These are phyloP conservation scores for Wickerhamiella alocasiicola DNA, from an alignment of 805 yeast species.

Conservation along the genomic window DNA sequence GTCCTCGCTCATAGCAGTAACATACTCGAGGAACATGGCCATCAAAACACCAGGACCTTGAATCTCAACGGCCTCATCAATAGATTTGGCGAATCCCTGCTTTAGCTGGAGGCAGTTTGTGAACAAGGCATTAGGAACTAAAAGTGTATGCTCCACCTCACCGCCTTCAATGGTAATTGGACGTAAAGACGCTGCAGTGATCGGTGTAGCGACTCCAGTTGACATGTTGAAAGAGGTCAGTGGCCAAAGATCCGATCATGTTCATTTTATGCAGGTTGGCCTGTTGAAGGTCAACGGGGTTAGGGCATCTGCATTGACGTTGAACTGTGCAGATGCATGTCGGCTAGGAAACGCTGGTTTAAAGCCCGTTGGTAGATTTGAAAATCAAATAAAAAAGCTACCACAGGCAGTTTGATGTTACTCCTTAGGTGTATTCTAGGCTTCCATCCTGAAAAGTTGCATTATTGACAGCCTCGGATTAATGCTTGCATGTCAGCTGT, in stretches of 20 bases:
- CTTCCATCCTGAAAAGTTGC: too few species aligned
- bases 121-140: slow-evolving; percentile 73
- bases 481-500: too few species aligned
- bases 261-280: slow-evolving; percentile 1
- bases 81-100: slow-evolving; percentile 52
- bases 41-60: slow-evolving; percentile 73
- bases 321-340: too few species aligned
- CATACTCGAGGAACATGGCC: slow-evolving; percentile 63
- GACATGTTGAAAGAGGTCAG: slow-evolving; percentile 14
- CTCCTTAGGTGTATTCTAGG: too few species aligned
- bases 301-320: too few species aligned
- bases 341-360: too few species aligned
- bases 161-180: slow-evolving; percentile 81
- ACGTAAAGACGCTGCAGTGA: slow-evolving; percentile 43
- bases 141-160: slow-evolving; percentile 70
- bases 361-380: too few species aligned
- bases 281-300: slow-evolving; percentile 10
- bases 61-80: slow-evolving; percentile 80
- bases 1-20: slow-evolving; percentile 26
- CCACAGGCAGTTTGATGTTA: too few species aligned
- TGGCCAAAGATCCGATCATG: background rate
- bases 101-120: slow-evolving; percentile 76
- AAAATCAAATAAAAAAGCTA: too few species aligned
- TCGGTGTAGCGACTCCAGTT: slow-evolving; percentile 34
- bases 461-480: too few species aligned